A percentile compares a stretch with the other conserved stretches of the same genome.
Evolutionary conservation across 305 asterid genomes (phyloP).

Genomic region (Ajuga reptans): DNA sequence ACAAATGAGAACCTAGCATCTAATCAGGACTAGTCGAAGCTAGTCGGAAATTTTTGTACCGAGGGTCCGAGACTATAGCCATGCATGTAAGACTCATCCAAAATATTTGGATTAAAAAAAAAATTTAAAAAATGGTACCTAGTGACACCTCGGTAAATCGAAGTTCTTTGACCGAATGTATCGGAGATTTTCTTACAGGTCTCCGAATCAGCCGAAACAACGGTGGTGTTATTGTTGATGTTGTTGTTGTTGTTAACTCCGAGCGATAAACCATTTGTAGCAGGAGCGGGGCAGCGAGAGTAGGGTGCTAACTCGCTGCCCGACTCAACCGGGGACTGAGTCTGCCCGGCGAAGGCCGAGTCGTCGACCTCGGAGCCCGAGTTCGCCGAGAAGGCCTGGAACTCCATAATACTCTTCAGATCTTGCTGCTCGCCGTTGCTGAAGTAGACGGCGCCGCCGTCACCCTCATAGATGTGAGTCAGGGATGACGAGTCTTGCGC

Average conservation of each 20-base stretch:
- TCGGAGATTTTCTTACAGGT: constrained; percentile 62
- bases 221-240: constrained; percentile 17
- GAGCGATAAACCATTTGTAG: constrained; percentile 39
- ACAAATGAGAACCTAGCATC: too few species aligned
- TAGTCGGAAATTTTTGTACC: too few species aligned
- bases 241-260: constrained; percentile 25
- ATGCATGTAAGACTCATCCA: constrained; percentile 7
- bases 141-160: constrained; percentile 93
- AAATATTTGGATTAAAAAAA: neutral
- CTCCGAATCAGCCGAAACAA: constrained; percentile 47
- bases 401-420: constrained; percentile 45
- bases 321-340: constrained; percentile 57
- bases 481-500: constrained; percentile 73
- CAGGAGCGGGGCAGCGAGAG: constrained; percentile 31
- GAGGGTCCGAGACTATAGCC: too few species aligned
- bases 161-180: constrained; percentile 82
- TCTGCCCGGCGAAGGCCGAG: constrained; percentile 53
- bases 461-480: constrained; percentile 53
- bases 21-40: too few species aligned
- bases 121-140: constrained; percentile 32
- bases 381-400: constrained; percentile 56
- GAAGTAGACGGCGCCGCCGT: constrained; percentile 30
- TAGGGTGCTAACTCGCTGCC: constrained; percentile 46
- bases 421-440: constrained; percentile 50
- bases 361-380: constrained; percentile 82